These are phyloP conservation scores for Scedosporium boydii DNA, from an alignment of 2,329 filamentous ascomycete species.

Conservation along the genomic window DNA sequence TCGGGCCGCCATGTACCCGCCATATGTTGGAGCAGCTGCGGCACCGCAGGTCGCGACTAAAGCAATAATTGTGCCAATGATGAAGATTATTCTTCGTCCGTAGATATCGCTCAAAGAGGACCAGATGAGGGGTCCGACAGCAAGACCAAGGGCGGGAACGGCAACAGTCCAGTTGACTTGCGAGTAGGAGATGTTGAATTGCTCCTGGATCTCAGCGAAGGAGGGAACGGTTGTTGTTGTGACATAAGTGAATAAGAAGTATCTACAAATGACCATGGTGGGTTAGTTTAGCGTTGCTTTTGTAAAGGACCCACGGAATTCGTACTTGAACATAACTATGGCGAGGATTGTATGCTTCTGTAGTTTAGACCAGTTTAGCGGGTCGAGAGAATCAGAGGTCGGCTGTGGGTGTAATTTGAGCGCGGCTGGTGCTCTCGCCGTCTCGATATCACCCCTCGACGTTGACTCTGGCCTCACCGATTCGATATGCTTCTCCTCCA, in stretches of 20 bases:
- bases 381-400: conserved; percentile 35
- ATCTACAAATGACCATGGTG: conserved; percentile 20
- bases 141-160: conserved; percentile 55
- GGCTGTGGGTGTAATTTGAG: conserved; percentile 26
- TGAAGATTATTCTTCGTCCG: conserved; percentile 51
- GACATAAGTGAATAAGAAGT: conserved; percentile 50
- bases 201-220: conserved; percentile 24
- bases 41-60: conserved; percentile 23
- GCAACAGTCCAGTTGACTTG: conserved; percentile 37
- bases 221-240: conserved; percentile 47
- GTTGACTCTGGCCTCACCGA: neutral
- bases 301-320: neutral
- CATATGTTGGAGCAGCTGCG: conserved; percentile 25
- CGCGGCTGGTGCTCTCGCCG: conserved; percentile 10
- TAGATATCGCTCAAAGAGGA: conserved; percentile 57
- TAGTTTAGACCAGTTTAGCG: conserved; percentile 39
- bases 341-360: conserved; percentile 38
- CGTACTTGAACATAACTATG: conserved; percentile 43
- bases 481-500: neutral
- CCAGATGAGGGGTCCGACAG: conserved; percentile 54
- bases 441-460: neutral
- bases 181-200: neutral
- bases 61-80: conserved; percentile 27
- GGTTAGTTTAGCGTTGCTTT: neutral
- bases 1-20: conserved; percentile 45